These are phyloP conservation scores for Plenodomus lindquistii DNA, from an alignment of 2,329 filamentous ascomycete species.

Conservation along the genomic window DNA sequence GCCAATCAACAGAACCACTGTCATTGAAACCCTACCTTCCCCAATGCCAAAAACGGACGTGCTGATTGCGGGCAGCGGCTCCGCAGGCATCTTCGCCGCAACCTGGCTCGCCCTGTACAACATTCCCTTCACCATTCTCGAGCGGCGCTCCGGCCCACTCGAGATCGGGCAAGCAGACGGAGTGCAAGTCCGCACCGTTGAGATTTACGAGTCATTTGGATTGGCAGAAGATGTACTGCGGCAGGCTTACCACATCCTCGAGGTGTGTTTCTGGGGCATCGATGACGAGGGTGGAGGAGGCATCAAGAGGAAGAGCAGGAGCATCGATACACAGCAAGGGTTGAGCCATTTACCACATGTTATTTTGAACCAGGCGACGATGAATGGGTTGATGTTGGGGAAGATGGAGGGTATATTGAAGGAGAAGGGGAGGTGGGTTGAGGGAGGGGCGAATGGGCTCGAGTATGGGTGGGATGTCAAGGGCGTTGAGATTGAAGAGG, in stretches of 20 bases:
- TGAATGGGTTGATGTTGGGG: conserved; percentile 63
- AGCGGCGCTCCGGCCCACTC: conserved; percentile 60
- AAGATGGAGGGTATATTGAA: conserved; percentile 50
- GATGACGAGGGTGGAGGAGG: conserved; percentile 28
- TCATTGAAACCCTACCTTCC: neutral
- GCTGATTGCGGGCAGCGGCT: conserved; percentile 64
- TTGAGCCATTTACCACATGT: conserved; percentile 68
- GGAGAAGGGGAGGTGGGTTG: conserved; percentile 30
- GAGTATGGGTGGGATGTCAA: conserved; percentile 61
- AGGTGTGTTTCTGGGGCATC: conserved; percentile 58
- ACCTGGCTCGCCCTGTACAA: conserved; percentile 63
- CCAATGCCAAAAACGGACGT: conserved; percentile 53
- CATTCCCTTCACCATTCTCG: conserved; percentile 62
- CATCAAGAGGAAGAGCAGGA: conserved; percentile 50
- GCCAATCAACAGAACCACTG: neutral
- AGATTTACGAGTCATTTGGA: conserved; percentile 75
- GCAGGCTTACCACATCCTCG: conserved; percentile 68
- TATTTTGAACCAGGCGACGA: conserved; percentile 71
- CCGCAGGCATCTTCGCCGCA: conserved; percentile 64
- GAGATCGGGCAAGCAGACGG: conserved; percentile 66
- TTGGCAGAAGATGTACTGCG: conserved; percentile 65
- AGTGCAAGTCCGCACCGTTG: conserved; percentile 67
- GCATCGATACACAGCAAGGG: conserved; percentile 62
- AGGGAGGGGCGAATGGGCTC: conserved; percentile 45
- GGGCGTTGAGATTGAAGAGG: conserved; percentile 55